These are phyloP conservation scores for Trichomonas vaginalis DNA, from an alignment of 208 protist species.

Conservation along the genomic window DNA sequence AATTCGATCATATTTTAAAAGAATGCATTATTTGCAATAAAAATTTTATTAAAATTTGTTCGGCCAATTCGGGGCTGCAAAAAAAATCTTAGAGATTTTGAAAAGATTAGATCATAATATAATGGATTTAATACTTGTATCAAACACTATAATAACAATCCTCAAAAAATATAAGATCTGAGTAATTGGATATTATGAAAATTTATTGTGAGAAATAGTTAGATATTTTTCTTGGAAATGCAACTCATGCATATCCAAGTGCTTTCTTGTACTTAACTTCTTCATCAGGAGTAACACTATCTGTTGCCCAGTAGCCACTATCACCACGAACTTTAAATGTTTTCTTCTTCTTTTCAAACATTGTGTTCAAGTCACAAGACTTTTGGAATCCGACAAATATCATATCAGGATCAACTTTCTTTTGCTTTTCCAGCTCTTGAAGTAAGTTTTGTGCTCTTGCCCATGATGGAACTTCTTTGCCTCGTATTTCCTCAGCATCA, in stretches of 20 bases:
- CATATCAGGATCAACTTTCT: background rate
- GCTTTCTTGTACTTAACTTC: background rate
- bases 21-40: too few relatives aligned
- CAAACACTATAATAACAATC: too few relatives aligned
- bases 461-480: background rate
- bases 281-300: background rate
- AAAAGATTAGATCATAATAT: too few relatives aligned
- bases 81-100: too few relatives aligned
- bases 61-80: too few relatives aligned
- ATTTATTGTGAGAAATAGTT: too few relatives aligned
- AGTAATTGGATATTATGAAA: too few relatives aligned
- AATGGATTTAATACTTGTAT: too few relatives aligned
- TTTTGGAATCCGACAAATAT: background rate
- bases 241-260: background rate
- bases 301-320: background rate
- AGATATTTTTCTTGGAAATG: background rate
- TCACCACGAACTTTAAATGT: slow-evolving; percentile 1
- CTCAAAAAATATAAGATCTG: too few relatives aligned
- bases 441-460: background rate
- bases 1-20: too few relatives aligned
- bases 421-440: background rate
- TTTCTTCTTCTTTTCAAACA: slow-evolving; percentile 16
- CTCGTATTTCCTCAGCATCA: background rate
- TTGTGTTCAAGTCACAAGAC: background rate
- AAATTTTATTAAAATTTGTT: too few relatives aligned